Conservation (phyloP, 768 basidiomycete genomes). For the Amyloporia xantha region DNA sequence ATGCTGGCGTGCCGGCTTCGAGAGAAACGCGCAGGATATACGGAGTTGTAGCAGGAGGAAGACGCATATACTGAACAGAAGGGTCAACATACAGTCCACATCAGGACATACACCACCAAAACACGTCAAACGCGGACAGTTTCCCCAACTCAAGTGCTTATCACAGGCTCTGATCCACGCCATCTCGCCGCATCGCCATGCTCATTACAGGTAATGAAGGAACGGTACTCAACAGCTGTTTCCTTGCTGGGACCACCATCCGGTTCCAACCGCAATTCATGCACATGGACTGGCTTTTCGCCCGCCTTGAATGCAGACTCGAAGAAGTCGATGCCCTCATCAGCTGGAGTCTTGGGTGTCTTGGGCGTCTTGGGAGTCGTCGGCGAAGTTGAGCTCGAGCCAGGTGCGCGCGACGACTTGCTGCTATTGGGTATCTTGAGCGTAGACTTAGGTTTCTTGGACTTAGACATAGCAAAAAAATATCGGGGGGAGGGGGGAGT, state of each 20-base stretch:
- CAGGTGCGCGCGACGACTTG: slow-evolving; percentile 2
- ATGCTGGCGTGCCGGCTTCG: slow-evolving; percentile 87
- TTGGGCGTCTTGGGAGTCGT: slow-evolving; percentile 23
- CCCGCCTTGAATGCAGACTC: slow-evolving; percentile 43
- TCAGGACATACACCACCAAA: no score
- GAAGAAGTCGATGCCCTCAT: slow-evolving; percentile 89
- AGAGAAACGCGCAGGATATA: slow-evolving; percentile 90
- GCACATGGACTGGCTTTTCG: slow-evolving; percentile 71
- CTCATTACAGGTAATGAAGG: background rate
- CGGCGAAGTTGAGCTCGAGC: background rate
- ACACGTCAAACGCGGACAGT: no score
- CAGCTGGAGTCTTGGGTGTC: slow-evolving; percentile 85
- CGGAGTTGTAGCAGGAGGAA: slow-evolving; percentile 84
- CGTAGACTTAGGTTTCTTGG: slow-evolving; percentile 12
- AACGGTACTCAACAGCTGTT: slow-evolving; percentile 50
- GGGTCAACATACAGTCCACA: background rate
- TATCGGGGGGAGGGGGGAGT: slow-evolving; percentile 42
- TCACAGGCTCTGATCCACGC: no score
- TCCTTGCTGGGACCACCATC: slow-evolving; percentile 89
- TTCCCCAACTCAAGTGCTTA: no score
- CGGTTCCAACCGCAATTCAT: slow-evolving; percentile 78
- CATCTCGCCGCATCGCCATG: no score
- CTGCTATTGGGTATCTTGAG: slow-evolving; percentile 12
- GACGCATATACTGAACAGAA: slow-evolving; percentile 75
- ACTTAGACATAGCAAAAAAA: slow-evolving; percentile 8